phyloP scores from a whole-genome alignment of 768 basidiomycete genomes.

The Dacryopinax spathularia region DNA sequence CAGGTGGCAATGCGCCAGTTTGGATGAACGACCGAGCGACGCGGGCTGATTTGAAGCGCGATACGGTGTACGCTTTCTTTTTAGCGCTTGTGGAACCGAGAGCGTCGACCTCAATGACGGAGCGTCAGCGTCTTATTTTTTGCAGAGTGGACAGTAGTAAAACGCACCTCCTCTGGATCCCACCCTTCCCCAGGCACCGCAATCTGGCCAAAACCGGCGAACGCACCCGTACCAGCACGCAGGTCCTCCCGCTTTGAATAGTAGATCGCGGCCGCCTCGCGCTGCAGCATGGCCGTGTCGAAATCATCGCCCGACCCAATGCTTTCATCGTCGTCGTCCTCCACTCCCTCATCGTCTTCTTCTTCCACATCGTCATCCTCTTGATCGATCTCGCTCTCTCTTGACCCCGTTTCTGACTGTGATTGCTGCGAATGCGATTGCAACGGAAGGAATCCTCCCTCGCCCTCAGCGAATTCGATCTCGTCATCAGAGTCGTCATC shows the following conservation, averaged over 20 bases:
- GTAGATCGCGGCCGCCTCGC: neutral
- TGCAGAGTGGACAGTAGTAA: neutral
- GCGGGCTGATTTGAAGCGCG: slow-evolving; percentile 6
- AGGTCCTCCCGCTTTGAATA: neutral
- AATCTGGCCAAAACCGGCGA: slow-evolving; percentile 1
- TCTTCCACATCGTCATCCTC: neutral
- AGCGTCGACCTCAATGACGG: neutral
- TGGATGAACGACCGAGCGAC: neutral
- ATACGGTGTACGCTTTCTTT: neutral
- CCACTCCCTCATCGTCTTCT: neutral
- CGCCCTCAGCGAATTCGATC: neutral
- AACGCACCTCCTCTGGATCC: slow-evolving; percentile 1
- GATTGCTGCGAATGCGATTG: neutral
- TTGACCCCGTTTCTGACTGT: too few relatives aligned
- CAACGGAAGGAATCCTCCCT: neutral
- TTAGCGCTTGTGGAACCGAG: neutral
- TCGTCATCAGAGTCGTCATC: slow-evolving; percentile 7
- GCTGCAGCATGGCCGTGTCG: neutral
- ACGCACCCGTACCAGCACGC: neutral
- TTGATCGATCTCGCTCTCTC: too few relatives aligned
- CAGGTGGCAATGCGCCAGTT: neutral
- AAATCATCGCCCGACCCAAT: slow-evolving; percentile 4
- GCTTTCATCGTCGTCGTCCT: neutral
- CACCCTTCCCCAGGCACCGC: neutral
- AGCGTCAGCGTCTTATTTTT: neutral